Evolutionary conservation across 73 alveolate species (phyloP).

Genomic region (Symbiodinium pilosum): DNA sequence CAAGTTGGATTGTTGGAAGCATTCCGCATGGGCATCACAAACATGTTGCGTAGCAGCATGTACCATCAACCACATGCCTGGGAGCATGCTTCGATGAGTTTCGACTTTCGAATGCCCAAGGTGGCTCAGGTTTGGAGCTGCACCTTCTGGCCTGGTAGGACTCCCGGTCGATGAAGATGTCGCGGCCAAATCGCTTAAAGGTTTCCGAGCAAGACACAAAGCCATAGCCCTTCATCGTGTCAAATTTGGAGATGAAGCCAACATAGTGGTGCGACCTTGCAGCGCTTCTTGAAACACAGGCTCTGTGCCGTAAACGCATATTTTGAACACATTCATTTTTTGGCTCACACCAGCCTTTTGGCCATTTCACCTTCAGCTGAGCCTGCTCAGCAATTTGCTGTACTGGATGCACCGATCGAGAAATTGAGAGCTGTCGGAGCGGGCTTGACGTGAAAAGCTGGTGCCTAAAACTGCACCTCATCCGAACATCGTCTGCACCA

Average conservation of each 20-base stretch:
- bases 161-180: conserved; percentile 89
- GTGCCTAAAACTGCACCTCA: too few relatives aligned
- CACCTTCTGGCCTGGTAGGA: conserved; percentile 75
- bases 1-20: not conserved
- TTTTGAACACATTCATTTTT: not conserved
- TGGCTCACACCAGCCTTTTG: not conserved
- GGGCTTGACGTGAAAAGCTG: too few relatives aligned
- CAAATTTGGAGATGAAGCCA: conserved; percentile 67
- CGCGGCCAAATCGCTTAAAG: conserved; percentile 83
- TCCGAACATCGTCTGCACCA: too few relatives aligned
- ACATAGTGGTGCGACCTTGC: conserved; percentile 87
- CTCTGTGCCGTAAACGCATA: too few relatives aligned
- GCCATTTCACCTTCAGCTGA: not conserved
- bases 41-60: not conserved
- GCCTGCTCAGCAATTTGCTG: not conserved
- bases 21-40: not conserved
- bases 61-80: not conserved
- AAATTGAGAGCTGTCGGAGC: too few relatives aligned
- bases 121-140: too few relatives aligned
- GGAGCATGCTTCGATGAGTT: not conserved
- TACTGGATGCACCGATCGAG: too few relatives aligned
- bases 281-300: too few relatives aligned
- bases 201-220: conserved; percentile 66
- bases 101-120: too few relatives aligned
- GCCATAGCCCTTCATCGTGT: conserved; percentile 90